These are phyloP conservation scores for Xylariaceae sp. DNA, from an alignment of 2,329 filamentous ascomycete species.

Conservation along the genomic window DNA sequence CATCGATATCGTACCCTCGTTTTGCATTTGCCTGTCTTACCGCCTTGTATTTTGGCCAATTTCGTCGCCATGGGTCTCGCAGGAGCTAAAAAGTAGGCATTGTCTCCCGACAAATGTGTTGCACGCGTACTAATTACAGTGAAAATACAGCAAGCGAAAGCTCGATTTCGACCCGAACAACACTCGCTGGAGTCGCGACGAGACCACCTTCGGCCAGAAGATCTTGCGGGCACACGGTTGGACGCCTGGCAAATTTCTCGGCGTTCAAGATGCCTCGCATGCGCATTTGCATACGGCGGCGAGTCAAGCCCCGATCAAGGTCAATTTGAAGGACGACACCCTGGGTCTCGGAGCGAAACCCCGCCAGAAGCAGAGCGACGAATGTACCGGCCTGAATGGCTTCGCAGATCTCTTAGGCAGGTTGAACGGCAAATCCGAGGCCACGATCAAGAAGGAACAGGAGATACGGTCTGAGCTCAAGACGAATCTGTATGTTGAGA, in stretches of 20 bases:
- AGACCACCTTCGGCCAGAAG: slow-evolving; percentile 79
- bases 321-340: slow-evolving; percentile 84
- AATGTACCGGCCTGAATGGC: slow-evolving; percentile 79
- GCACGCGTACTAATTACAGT: no score
- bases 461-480: slow-evolving; percentile 65
- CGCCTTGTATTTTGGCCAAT: background rate
- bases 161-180: slow-evolving; percentile 93
- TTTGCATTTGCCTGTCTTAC: no score
- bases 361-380: slow-evolving; percentile 61
- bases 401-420: slow-evolving; percentile 84
- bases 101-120: no score
- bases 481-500: slow-evolving; percentile 68
- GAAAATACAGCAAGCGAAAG: slow-evolving; percentile 47
- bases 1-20: slow-evolving; percentile 1
- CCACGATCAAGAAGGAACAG: slow-evolving; percentile 66
- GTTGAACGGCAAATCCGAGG: slow-evolving; percentile 81
- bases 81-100: slow-evolving; percentile 21
- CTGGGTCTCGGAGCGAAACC: slow-evolving; percentile 78
- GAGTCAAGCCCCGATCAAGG: slow-evolving; percentile 80
- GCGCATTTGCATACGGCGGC: slow-evolving; percentile 72
- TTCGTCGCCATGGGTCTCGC: slow-evolving; percentile 23
- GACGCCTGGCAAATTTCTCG: slow-evolving; percentile 79
- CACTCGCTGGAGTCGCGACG: slow-evolving; percentile 83
- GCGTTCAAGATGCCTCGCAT: slow-evolving; percentile 71
- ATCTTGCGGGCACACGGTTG: slow-evolving; percentile 88